Evolutionary conservation across 176 grass and related monocot genomes (phyloP).

Genomic region (Aegilops tauschii): DNA sequence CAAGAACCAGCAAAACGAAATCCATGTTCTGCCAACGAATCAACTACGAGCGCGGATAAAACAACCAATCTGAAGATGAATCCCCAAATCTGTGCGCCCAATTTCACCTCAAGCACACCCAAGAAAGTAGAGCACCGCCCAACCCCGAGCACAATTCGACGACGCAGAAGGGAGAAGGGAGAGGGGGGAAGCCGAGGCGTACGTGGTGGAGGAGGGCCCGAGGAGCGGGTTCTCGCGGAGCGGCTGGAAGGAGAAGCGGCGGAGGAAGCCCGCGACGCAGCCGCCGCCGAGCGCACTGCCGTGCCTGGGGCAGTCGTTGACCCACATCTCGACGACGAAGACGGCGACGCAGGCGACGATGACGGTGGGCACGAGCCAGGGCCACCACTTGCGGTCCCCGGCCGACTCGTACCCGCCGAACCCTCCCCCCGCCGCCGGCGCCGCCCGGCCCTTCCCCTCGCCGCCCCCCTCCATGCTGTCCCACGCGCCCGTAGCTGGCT

Average conservation of each 20-base stretch:
- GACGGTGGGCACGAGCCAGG: constrained; percentile 85
- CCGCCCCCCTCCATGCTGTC: constrained; percentile 37
- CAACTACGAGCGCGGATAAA: not conserved
- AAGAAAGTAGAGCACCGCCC: not conserved
- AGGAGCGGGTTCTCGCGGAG: constrained; percentile 88
- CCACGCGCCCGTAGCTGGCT: not conserved
- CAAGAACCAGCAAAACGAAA: too few relatives aligned
- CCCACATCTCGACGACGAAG: constrained; percentile 84
- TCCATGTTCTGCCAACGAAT: too few relatives aligned
- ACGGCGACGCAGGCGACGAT: constrained; percentile 74
- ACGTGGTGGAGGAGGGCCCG: constrained; percentile 77
- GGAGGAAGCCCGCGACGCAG: constrained; percentile 73
- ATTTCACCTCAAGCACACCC: not conserved
- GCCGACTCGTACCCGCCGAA: constrained; percentile 42
- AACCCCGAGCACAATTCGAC: not conserved
- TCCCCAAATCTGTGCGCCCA: not conserved
- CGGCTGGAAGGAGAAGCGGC: constrained; percentile 86
- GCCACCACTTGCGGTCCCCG: constrained; percentile 67
- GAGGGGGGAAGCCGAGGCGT: not conserved
- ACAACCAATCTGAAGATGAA: not conserved
- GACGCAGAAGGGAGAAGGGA: not conserved
- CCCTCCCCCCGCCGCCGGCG: constrained; percentile 15
- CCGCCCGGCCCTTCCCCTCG: constrained; percentile 42
- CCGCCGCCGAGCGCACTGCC: constrained; percentile 31
- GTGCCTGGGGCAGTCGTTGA: constrained; percentile 82